Evolutionary conservation across 768 basidiomycete genomes (phyloP), one percentile per base, ranked within the genome.

Genomic region (Pisolithus marmoratus): DNA sequence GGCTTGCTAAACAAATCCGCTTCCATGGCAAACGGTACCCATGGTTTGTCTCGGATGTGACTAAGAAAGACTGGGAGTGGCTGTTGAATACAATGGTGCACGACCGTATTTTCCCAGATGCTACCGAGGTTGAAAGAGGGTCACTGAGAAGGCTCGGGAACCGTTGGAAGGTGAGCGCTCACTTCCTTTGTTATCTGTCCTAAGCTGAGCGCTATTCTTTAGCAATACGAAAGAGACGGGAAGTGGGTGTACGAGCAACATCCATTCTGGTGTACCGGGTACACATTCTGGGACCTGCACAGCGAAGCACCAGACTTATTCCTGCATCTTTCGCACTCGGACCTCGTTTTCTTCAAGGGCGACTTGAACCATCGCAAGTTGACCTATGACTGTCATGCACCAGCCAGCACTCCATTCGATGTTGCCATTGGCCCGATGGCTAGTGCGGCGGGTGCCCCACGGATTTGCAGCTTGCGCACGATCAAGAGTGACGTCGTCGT

Each of bases 21-120:
- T 95, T 98, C 82, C 94, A 98, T 66, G 94, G 94, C 46, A 97
- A 96, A 72, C 86, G 92, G 38, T 90, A 90, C 61, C 83, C 94
- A 3, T 95, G 93, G 93, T 94, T 94, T 66, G 90, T 93, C 29
- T 90, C 87, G 12, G 94, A 96, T 65, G 84, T 95, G 46, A 98
- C 94, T 38, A 85, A 79, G 67, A 87, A 90, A 64, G 94, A 97
- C 63, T 97, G 92, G 90, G 79, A 88, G 46, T 97, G 94, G 94
- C 77, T 91, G 47, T 66, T 88, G 53, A 93, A 93, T 65, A 81
- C 80, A 26, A 86, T 90, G 84, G 81, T 85, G n/a, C 89, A 90
- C 58, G 94, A 94, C 2, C 88, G 95, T 58, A 78, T 97, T 50
- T 96, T 97, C 80, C 83, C 87, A 4, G 83, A 90, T 46, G 87